A percentile compares a stretch with the other conserved stretches of the same genome.
Conservation (phyloP, 108 stramenopile genomes). For the Schizochytrium sp. region DNA sequence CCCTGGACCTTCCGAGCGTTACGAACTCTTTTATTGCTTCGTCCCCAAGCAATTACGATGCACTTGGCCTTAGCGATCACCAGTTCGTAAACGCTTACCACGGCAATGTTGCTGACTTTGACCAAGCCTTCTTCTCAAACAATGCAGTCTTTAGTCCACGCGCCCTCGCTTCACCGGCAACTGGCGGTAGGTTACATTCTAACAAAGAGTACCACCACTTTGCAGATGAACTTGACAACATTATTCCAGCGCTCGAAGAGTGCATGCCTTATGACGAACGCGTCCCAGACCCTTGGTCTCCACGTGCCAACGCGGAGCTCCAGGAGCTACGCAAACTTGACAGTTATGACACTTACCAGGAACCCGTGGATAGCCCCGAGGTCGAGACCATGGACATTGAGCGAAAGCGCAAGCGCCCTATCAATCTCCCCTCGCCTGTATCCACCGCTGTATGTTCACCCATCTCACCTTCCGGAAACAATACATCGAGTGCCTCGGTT, state of each 20-base stretch:
- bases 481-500: not conserved
- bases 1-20: not conserved
- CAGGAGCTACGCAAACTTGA: not conserved
- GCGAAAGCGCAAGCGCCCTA: conserved; percentile 10
- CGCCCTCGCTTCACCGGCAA: conserved; percentile 7
- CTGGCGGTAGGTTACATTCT: not conserved
- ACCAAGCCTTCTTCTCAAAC: not conserved
- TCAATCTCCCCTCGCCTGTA: not conserved
- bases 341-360: not conserved
- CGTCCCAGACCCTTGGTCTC: conserved; percentile 46
- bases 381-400: conserved; percentile 43
- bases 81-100: not conserved
- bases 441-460: not conserved
- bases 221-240: not conserved
- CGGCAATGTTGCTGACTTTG: conserved; percentile 20
- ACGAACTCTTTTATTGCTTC: not conserved
- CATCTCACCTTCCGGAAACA: not conserved
- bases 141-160: not conserved
- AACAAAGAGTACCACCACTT: not conserved
- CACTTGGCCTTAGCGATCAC: not conserved
- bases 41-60: not conserved
- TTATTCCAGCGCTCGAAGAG: conserved; percentile 44
- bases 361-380: not conserved
- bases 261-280: conserved; percentile 34
- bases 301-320: conserved; percentile 26